Conservation (phyloP, 306 rosid species). For the Rosa chinensis region DNA sequence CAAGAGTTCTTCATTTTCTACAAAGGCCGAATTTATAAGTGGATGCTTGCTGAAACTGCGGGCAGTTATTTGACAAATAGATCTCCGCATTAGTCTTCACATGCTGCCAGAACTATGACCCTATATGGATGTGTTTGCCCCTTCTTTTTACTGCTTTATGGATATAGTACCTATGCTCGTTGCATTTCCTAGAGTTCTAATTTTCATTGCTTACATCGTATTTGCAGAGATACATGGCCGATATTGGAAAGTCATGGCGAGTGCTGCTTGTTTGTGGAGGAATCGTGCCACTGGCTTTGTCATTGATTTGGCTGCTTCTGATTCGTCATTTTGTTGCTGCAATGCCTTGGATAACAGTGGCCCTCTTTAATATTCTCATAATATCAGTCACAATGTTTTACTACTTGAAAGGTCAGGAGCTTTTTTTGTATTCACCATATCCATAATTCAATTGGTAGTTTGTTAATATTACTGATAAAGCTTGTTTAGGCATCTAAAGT, state of each 20-base stretch:
- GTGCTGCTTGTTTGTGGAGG: slow-evolving; percentile 97
- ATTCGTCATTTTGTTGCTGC: slow-evolving; percentile 94
- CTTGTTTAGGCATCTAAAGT: background rate
- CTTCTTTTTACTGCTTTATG: background rate
- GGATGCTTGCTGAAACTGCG: background rate
- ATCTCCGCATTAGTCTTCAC: background rate
- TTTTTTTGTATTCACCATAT: slow-evolving; percentile 1
- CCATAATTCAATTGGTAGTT: background rate
- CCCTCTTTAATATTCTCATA: slow-evolving; percentile 72
- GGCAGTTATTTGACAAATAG: background rate
- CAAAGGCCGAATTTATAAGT: background rate
- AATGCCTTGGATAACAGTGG: slow-evolving; percentile 97
- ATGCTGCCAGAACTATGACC: background rate
- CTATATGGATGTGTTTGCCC: background rate
- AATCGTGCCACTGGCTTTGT: slow-evolving; percentile 80
- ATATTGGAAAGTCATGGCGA: slow-evolving; percentile 94
- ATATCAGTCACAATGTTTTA: slow-evolving; percentile 80
- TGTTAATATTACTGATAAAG: background rate
- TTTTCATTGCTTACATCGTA: slow-evolving; percentile 8
- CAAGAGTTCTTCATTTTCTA: background rate
- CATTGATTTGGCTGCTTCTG: slow-evolving; percentile 92
- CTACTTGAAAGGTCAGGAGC: slow-evolving; percentile 78
- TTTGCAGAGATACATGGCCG: slow-evolving; percentile 96
- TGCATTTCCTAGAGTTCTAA: background rate
- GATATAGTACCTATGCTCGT: background rate